Conservation (phyloP, 768 basidiomycete genomes). For the Suillus cothurnatus region DNA sequence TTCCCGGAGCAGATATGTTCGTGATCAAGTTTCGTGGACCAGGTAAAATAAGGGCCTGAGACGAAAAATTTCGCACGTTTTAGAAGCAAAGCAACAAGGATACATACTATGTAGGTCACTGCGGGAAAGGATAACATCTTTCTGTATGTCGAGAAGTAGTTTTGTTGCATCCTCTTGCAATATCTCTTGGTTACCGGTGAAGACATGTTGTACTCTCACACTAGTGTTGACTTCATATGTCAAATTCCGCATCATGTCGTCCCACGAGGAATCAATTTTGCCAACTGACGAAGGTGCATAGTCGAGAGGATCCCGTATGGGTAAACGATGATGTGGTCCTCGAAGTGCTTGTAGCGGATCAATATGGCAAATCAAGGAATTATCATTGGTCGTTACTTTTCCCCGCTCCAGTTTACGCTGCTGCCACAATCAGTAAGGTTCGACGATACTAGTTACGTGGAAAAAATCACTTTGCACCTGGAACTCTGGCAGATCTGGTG, state of each 20-base stretch:
- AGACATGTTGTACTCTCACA: slow-evolving; percentile 44
- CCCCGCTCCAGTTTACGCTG: slow-evolving; percentile 1
- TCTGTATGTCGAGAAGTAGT: slow-evolving; percentile 44
- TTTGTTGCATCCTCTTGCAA: slow-evolving; percentile 42
- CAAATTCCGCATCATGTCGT: slow-evolving; percentile 34
- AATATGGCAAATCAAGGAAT: slow-evolving; percentile 16
- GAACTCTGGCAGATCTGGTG: slow-evolving; percentile 47
- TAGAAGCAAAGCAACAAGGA: neutral
- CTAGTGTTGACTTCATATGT: slow-evolving; percentile 22
- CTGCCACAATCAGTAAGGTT: slow-evolving; percentile 14
- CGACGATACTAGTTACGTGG: neutral
- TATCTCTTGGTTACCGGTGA: slow-evolving; percentile 46
- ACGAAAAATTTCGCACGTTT: neutral
- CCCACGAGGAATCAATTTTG: slow-evolving; percentile 23
- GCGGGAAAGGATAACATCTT: slow-evolving; percentile 25
- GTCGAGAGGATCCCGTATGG: slow-evolving; percentile 21
- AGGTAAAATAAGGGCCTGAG: slow-evolving; percentile 32
- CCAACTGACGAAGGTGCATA: slow-evolving; percentile 20
- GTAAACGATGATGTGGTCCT: slow-evolving; percentile 15
- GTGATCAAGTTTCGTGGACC: slow-evolving; percentile 20
- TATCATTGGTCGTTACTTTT: slow-evolving; percentile 15
- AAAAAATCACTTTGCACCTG: slow-evolving; percentile 39
- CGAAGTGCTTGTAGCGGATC: slow-evolving; percentile 28
- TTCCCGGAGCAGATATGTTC: neutral
- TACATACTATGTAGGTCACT: slow-evolving; percentile 26